Evolutionary conservation across 192 early-diverging fungal species (phyloP).

Genomic region (Backusella psychrophila): DNA sequence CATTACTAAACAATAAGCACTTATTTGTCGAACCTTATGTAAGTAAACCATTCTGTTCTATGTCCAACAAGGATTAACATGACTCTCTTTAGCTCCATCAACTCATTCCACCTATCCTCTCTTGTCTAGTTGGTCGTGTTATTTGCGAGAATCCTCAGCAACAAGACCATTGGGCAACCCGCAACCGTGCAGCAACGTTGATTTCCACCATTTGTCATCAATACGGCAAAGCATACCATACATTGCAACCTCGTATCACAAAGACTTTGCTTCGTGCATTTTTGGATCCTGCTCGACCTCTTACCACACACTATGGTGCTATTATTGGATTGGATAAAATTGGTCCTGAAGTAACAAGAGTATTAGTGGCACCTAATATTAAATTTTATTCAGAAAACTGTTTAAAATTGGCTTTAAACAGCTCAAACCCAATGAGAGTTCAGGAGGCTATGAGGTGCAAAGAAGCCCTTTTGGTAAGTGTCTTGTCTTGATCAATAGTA

Average conservation of each 20-base stretch:
- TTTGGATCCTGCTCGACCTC: constrained; percentile 79
- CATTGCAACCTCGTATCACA: constrained; percentile 84
- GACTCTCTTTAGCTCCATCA: constrained; percentile 76
- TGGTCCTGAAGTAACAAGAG: constrained; percentile 73
- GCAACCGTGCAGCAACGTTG: constrained; percentile 73
- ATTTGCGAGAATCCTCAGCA: constrained; percentile 63
- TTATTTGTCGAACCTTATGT: constrained; percentile 94
- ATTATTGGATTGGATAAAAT: constrained; percentile 75
- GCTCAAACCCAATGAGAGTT: constrained; percentile 12
- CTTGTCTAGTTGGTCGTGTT: constrained; percentile 86
- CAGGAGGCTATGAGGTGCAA: constrained; percentile 44
- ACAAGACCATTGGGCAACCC: constrained; percentile 84
- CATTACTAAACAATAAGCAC: constrained; percentile 83
- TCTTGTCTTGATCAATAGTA: background rate
- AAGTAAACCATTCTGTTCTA: constrained; percentile 22
- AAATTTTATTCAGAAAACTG: constrained; percentile 57
- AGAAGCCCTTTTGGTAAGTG: constrained; percentile 50
- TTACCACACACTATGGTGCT: constrained; percentile 88
- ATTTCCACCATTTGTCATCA: constrained; percentile 70
- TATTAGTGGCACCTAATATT: constrained; percentile 75
- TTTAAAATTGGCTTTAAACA: constrained; percentile 32
- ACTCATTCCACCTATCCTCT: constrained; percentile 89
- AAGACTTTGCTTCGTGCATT: constrained; percentile 90
- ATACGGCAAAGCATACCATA: constrained; percentile 81
- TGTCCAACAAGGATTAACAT: background rate